Conservation (phyloP, 371 early-diverging fungal genomes). For the Batrachochytrium dendrobatidis region DNA sequence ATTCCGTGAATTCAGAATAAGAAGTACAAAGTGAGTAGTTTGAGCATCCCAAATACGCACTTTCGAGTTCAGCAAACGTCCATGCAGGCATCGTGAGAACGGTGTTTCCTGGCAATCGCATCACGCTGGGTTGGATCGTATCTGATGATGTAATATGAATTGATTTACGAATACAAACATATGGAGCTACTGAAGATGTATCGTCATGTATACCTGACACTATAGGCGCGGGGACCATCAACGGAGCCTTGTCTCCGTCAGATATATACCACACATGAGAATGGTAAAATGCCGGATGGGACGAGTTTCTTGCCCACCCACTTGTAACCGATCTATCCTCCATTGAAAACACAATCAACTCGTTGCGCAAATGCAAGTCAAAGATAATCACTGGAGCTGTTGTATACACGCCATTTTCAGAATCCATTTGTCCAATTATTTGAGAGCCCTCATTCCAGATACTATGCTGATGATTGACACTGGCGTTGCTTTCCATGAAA, state of each 20-base stretch:
- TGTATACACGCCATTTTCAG: background rate
- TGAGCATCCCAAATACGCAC: background rate
- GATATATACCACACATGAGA: conserved; percentile 6
- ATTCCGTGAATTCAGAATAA: background rate
- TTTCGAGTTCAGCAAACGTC: background rate
- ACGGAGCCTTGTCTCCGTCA: conserved; percentile 1
- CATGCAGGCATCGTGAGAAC: conserved; percentile 4
- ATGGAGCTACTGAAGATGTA: background rate
- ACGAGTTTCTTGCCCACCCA: background rate
- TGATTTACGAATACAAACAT: conserved; percentile 1
- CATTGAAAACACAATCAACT: background rate
- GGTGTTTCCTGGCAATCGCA: conserved; percentile 1
- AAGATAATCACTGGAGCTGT: background rate
- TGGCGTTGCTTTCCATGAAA: too few relatives aligned
- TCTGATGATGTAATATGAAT: conserved; percentile 4
- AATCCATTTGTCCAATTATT: too few relatives aligned
- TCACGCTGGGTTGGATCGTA: background rate
- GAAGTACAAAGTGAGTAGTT: too few relatives aligned
- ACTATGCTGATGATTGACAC: too few relatives aligned
- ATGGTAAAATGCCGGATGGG: conserved; percentile 4
- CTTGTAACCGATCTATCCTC: background rate
- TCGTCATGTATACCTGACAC: too few relatives aligned
- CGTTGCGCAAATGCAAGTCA: conserved; percentile 6
- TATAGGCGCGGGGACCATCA: background rate
- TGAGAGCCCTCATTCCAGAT: too few relatives aligned